Evolutionary conservation across 2,329 filamentous ascomycete genomes (phyloP), one percentile per base, ranked within the genome.

Genomic region (Zymoseptoria passerinii): DNA sequence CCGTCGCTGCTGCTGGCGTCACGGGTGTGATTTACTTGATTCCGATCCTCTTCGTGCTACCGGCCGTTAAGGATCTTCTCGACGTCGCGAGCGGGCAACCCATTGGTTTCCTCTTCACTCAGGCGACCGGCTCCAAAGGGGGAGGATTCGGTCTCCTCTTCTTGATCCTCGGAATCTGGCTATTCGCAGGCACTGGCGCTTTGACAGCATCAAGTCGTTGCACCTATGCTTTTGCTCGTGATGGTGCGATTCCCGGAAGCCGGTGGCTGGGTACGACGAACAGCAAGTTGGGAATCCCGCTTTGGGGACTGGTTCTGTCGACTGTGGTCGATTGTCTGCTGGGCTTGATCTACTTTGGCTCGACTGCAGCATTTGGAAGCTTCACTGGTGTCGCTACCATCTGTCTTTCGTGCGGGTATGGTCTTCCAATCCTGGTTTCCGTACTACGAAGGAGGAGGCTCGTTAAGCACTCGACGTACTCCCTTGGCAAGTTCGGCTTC

Each of bases 351-450:
- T 92, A 89, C 75, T 90, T 92, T 63, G 89, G 89, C 8, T 88
- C 85, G 1, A 81, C 83, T 0, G 86, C 87, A 0, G 89, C 89
- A 0, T 92, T 92, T 76, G 88, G 87, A 76, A 86, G 84, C 8
- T 91, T 92, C 72, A 91, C 88, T 0, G 87, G 88, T 28, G 87
- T 90, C 0, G 88, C 88, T 1, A 91, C 88, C 4, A 90, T 92
- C 69, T 90, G 87, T 63, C 80, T 92, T 0, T 87, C 84, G 0
- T 84, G 85, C 3, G 89, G 86, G 0, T 92, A 92, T 71, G 87
- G 85, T 13, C 79, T 90, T 16, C 89, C 89, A 0, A 89, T 92
- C 56, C 74, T 90, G 9, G 85, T 92, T 58, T 87, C 81, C 9
- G 74, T 92, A 2, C 65, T 90, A 1, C 82, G 86, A 16, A 80